phyloP scores from a whole-genome alignment of 2,329 filamentous ascomycete species.

The Cordyceps cicadae region DNA sequence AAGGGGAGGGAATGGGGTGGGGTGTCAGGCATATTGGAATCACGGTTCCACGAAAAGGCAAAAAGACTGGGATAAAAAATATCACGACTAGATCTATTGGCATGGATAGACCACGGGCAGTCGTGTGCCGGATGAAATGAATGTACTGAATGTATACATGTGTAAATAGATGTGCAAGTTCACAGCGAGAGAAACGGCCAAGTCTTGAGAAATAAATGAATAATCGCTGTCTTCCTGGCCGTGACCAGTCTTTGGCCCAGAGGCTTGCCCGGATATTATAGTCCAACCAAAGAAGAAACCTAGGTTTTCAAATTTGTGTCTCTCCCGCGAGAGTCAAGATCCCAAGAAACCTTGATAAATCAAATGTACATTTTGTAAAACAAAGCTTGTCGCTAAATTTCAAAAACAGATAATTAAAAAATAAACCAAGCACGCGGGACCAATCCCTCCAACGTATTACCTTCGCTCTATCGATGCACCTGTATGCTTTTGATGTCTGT shows the following conservation, averaged over 20 bases:
- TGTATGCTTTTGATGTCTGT: conserved; percentile 2
- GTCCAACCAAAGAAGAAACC: conserved; percentile 1
- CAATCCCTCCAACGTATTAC: neutral
- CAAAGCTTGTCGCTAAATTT: conserved; percentile 6
- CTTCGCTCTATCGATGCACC: conserved; percentile 5
- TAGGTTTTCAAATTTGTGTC: conserved; percentile 4
- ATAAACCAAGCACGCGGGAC: neutral
- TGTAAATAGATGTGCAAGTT: neutral
- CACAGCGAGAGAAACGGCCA: neutral
- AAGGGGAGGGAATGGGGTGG: neutral
- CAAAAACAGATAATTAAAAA: neutral
- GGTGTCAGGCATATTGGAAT: neutral
- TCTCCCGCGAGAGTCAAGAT: neutral
- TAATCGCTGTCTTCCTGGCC: neutral
- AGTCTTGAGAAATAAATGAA: neutral
- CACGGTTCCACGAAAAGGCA: neutral
- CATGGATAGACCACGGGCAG: neutral
- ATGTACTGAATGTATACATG: neutral
- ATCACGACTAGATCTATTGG: neutral
- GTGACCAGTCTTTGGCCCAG: neutral
- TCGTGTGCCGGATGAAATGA: neutral
- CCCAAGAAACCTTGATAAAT: neutral
- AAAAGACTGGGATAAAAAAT: neutral
- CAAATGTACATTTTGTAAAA: conserved; percentile 10
- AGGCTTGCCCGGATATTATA: neutral